Evolutionary conservation across 2,329 filamentous ascomycete genomes (phyloP).

Genomic region (Ophiobolus disseminans): DNA sequence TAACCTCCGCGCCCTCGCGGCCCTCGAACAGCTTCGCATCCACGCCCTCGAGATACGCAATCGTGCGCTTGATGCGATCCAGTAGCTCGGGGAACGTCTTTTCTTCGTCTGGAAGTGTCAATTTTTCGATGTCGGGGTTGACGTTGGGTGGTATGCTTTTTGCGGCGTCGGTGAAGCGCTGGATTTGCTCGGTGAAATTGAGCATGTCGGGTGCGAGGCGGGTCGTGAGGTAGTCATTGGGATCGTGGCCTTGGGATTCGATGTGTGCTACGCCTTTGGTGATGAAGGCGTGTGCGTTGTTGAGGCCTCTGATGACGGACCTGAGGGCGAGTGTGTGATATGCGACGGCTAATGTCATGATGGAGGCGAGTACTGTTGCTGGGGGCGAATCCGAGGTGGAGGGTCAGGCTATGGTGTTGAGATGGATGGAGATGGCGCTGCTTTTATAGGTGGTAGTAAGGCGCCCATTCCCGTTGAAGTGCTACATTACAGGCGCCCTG

Average conservation of each 20-base stretch:
- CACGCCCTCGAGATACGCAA: conserved; percentile 56
- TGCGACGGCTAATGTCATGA: conserved; percentile 20
- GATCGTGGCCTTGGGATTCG: conserved; percentile 46
- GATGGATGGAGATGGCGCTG: neutral
- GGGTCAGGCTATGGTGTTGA: too few relatives aligned
- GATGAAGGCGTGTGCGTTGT: conserved; percentile 53
- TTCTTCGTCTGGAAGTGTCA: conserved; percentile 52
- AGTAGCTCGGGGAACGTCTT: conserved; percentile 59
- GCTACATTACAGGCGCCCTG: too few relatives aligned
- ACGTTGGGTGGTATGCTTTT: conserved; percentile 52
- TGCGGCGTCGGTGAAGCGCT: conserved; percentile 52
- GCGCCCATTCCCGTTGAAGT: too few relatives aligned
- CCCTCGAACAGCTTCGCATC: conserved; percentile 54
- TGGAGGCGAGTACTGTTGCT: too few relatives aligned
- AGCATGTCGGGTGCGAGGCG: conserved; percentile 59
- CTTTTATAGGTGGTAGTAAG: too few relatives aligned
- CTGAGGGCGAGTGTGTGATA: conserved; percentile 50
- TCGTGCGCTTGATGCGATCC: conserved; percentile 55
- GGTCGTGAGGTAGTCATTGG: conserved; percentile 49
- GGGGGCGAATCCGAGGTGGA: too few relatives aligned
- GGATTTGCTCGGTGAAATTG: conserved; percentile 59
- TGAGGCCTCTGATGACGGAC: conserved; percentile 53
- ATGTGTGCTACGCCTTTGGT: conserved; percentile 53
- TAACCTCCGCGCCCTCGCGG: conserved; percentile 51
- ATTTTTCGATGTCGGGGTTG: conserved; percentile 40